Percentiles rank a stretch among this genome's conserved stretches.
phyloP scores from a whole-genome alignment of 2,329 filamentous ascomycete species.

The Fusarium haematococcum region DNA sequence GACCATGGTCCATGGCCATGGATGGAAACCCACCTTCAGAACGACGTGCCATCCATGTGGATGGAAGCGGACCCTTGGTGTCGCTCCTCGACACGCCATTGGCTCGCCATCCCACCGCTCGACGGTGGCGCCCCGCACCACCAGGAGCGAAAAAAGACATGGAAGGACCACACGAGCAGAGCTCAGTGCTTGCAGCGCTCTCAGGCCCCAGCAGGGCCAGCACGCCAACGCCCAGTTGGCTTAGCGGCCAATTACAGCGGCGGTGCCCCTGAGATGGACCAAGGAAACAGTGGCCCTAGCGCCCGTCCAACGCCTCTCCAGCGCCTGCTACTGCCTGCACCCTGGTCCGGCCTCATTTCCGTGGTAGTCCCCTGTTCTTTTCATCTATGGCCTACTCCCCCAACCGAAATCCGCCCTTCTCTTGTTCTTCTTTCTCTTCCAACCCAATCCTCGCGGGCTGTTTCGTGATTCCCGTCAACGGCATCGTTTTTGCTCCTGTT shows the following conservation, averaged over 20 bases:
- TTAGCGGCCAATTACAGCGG: conserved; percentile 40
- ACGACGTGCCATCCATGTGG: conserved; percentile 17
- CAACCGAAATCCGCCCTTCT: conserved; percentile 28
- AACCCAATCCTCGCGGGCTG: conserved; percentile 43
- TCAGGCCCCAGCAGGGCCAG: conserved; percentile 5
- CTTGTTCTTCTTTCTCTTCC: conserved; percentile 36
- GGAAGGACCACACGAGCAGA: background rate
- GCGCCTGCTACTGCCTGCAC: conserved; percentile 19
- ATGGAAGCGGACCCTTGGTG: conserved; percentile 8
- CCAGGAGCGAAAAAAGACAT: conserved; percentile 14
- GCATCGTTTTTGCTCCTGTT: conserved; percentile 40
- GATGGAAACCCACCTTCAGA: conserved; percentile 2
- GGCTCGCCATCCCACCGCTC: conserved; percentile 17
- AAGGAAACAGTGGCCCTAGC: conserved; percentile 34
- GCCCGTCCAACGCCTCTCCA: conserved; percentile 26
- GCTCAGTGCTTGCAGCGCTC: conserved; percentile 4
- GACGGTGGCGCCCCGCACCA: conserved; percentile 34
- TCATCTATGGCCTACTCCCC: conserved; percentile 33
- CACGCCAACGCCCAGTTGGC: conserved; percentile 19
- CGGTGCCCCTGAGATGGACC: conserved; percentile 36
- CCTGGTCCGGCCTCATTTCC: conserved; percentile 43
- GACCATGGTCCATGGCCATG: background rate
- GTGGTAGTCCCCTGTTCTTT: conserved; percentile 26
- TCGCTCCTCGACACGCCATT: conserved; percentile 4
- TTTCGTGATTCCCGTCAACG: conserved; percentile 41